phyloP scores from a whole-genome alignment of 768 basidiomycete species.

The Russula emetica region DNA sequence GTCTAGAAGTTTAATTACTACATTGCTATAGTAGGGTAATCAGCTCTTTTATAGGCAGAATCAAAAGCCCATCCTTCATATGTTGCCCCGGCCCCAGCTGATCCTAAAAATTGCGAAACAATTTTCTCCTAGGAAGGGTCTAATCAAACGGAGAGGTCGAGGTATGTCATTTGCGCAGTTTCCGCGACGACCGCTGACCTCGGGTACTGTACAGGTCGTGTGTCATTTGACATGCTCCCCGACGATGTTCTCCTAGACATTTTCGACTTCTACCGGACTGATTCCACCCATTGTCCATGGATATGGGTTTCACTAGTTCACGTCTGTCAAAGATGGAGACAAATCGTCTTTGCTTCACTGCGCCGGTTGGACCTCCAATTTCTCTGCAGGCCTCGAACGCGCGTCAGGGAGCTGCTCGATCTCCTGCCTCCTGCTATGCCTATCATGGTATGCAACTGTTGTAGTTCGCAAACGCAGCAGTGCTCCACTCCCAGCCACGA shows the following conservation, averaged over 20 bases:
- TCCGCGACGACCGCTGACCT: not conserved
- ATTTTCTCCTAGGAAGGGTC: not conserved
- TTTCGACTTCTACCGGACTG: conserved; percentile 10
- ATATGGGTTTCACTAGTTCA: conserved; percentile 7
- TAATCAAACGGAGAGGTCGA: not conserved
- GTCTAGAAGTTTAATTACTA: not conserved
- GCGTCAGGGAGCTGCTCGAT: conserved; percentile 10
- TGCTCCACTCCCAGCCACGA: not conserved
- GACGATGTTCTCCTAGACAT: conserved; percentile 17
- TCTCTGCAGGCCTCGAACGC: not conserved
- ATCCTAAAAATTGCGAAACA: not conserved
- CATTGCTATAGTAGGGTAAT: too few species aligned
- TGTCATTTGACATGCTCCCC: conserved; percentile 7
- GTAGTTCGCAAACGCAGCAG: not conserved
- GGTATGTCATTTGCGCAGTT: not conserved
- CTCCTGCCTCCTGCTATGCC: not conserved
- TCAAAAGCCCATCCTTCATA: not conserved
- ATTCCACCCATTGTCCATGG: not conserved
- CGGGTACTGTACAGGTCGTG: not conserved
- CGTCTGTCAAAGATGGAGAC: conserved; percentile 11
- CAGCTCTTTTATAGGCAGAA: not conserved
- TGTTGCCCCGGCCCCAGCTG: not conserved
- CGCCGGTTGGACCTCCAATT: conserved; percentile 8
- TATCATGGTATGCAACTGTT: not conserved
- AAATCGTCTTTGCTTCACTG: conserved; percentile 4